Percentiles rank a stretch among this genome's conserved stretches.
Conservation (phyloP, 495 filamentous ascomycete species). For the Oidiodendron maius region DNA sequence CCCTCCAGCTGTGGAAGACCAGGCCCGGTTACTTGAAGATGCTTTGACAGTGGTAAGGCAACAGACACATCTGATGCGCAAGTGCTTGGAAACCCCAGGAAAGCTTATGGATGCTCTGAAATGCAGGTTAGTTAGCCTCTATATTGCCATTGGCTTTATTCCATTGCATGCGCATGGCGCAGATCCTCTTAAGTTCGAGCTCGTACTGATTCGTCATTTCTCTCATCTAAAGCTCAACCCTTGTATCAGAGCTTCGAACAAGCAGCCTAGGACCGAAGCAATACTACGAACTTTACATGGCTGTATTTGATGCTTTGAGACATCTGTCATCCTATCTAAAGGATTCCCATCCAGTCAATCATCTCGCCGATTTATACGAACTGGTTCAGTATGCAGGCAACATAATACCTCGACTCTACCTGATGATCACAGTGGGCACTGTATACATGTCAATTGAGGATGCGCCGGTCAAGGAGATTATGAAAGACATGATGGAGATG, state of each 20-base stretch:
- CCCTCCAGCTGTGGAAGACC: slow-evolving; percentile 75
- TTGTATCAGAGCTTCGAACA: slow-evolving; percentile 94
- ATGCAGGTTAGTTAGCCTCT: slow-evolving; percentile 69
- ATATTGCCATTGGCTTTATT: not conserved
- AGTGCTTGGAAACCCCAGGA: slow-evolving; percentile 92
- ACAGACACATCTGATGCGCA: slow-evolving; percentile 93
- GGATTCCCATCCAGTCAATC: slow-evolving; percentile 95
- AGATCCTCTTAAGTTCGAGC: slow-evolving; percentile 3
- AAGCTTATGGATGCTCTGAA: slow-evolving; percentile 99
- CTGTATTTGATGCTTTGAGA: slow-evolving; percentile 94
- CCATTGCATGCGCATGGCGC: slow-evolving; percentile 4
- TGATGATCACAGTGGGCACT: slow-evolving; percentile 98
- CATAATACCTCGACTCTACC: slow-evolving; percentile 90
- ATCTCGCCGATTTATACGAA: slow-evolving; percentile 96
- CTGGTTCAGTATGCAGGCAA: slow-evolving; percentile 99
- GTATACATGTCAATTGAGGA: slow-evolving; percentile 99
- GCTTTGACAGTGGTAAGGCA: slow-evolving; percentile 93
- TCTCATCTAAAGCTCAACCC: slow-evolving; percentile 65
- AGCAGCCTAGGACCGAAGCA: slow-evolving; percentile 95
- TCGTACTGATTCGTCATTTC: slow-evolving; percentile 16
- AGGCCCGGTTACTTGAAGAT: slow-evolving; percentile 92
- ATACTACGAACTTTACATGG: slow-evolving; percentile 99
- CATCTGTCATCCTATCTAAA: slow-evolving; percentile 94
- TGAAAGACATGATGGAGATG: slow-evolving; percentile 99
- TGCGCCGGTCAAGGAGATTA: slow-evolving; percentile 98